Conservation (phyloP, 768 basidiomycete genomes). For the Boletellus ananas region DNA sequence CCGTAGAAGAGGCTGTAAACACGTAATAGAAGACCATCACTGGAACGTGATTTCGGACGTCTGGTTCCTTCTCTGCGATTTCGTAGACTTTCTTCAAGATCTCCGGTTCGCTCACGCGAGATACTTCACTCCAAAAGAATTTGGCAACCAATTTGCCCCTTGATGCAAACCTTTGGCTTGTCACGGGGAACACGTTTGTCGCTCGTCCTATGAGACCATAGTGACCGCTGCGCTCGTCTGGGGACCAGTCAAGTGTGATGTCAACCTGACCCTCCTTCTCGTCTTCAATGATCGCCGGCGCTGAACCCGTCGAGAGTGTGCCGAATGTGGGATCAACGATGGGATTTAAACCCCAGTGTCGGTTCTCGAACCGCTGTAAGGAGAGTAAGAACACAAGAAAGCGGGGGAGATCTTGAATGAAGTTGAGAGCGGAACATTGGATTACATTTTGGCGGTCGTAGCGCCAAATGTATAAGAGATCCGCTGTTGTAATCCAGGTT, state of each 20-base stretch:
- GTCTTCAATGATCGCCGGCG: neutral
- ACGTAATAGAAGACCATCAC: neutral
- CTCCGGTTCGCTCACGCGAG: slow-evolving; percentile 2
- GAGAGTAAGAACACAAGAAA: too few species aligned
- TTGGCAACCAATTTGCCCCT: neutral
- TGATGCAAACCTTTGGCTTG: neutral
- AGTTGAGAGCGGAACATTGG: slow-evolving; percentile 8
- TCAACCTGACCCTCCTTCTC: neutral
- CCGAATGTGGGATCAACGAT: too few species aligned
- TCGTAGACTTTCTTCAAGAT: slow-evolving; percentile 5
- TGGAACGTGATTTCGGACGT: neutral
- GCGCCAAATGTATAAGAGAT: neutral
- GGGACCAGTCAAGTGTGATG: neutral
- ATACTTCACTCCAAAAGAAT: neutral
- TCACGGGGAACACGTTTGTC: slow-evolving; percentile 6
- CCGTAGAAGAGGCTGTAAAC: neutral
- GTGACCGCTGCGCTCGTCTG: neutral
- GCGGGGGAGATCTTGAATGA: neutral
- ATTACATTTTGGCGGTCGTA: slow-evolving; percentile 4
- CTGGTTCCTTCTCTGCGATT: neutral
- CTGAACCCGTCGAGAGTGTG: neutral
- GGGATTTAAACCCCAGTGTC: too few species aligned
- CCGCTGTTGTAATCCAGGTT: too few species aligned
- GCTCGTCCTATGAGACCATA: slow-evolving; percentile 5
- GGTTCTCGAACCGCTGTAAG: too few species aligned